Evolutionary conservation across 108 stramenopile species (phyloP).

Genomic region (Cyclostephanos invisitatus): DNA sequence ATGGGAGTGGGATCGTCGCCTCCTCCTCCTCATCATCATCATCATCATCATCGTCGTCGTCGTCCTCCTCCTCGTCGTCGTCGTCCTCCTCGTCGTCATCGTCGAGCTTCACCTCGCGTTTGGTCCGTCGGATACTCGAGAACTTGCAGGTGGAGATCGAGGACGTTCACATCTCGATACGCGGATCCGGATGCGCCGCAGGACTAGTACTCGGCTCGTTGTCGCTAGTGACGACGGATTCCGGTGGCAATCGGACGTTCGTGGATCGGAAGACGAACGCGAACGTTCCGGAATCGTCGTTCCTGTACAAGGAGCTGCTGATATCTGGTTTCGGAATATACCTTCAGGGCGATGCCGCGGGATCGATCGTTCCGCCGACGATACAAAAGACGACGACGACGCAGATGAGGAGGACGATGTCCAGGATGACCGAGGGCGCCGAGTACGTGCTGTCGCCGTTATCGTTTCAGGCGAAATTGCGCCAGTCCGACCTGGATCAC

Average conservation of each 20-base stretch:
- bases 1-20: neutral
- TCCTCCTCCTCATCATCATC: neutral
- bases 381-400: too few relatives aligned
- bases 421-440: constrained; percentile 25
- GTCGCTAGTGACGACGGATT: constrained; percentile 71
- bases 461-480: constrained; percentile 75
- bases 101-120: constrained; percentile 58
- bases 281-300: constrained; percentile 44
- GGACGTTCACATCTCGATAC: constrained; percentile 68
- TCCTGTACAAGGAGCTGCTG: constrained; percentile 69
- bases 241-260: constrained; percentile 63
- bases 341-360: constrained; percentile 54
- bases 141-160: constrained; percentile 84
- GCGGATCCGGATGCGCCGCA: constrained; percentile 53
- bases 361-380: neutral
- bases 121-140: constrained; percentile 80
- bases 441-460: constrained; percentile 69
- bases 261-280: constrained; percentile 63
- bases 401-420: neutral
- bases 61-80: constrained; percentile 49
- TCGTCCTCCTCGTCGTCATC: constrained; percentile 16
- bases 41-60: too few relatives aligned
- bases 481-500: constrained; percentile 64
- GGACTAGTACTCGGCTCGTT: constrained; percentile 71
- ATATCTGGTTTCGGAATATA: constrained; percentile 77